Base-by-base conservation (phyloP, 192 early-diverging fungal species). In the Podila clonocystis region DNA sequence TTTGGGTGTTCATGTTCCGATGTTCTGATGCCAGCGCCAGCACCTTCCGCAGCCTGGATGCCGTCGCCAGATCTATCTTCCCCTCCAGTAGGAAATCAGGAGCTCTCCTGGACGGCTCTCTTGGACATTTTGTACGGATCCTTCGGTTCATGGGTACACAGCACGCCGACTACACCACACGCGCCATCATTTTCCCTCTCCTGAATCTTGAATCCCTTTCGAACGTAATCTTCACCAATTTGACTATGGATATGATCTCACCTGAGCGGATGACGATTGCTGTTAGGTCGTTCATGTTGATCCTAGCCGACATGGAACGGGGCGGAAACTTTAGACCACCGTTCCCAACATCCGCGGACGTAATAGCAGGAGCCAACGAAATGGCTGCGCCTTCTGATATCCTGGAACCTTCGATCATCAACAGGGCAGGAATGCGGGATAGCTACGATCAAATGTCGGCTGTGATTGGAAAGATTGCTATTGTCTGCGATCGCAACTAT, bases 1-100 rank as follows among this genome's bases (percentile, higher is more conserved):
- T 96, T 24, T 99, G 98, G 98, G 94, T 95, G 17, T 97, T 96
- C 73, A 76, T 99, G 24, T 98, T 96, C 77, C 93, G 97, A 58
- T 97, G 93, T 70, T 89, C 87, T 2, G 97, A 97, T 68, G 82
- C 91, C 30, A 87, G 71, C 0, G 82, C 75, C 11, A 78, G 77
- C 3, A 86, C 85, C 3, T 84, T 87, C 68, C 82, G 87, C 50
- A 86, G 83, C 17, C 72, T 94, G 19, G 90, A 91, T 50, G 72
- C 58, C 1, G 85, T 95, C 29, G 75, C 91, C 29, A 91, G 87
- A 66, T 80, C 85, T 31, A 60, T 97, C 66, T 94, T 94, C 63
- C 94, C 94, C 19, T 55, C 87, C 0, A 84, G 84, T 57, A 70
- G 90, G 15, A 82, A 88, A 26, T 82, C 87, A 19, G 83, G 92